Evolutionary conservation across 1,284 basidiomycete genomes (phyloP).

Genomic region (Moesziomyces sp.): DNA sequence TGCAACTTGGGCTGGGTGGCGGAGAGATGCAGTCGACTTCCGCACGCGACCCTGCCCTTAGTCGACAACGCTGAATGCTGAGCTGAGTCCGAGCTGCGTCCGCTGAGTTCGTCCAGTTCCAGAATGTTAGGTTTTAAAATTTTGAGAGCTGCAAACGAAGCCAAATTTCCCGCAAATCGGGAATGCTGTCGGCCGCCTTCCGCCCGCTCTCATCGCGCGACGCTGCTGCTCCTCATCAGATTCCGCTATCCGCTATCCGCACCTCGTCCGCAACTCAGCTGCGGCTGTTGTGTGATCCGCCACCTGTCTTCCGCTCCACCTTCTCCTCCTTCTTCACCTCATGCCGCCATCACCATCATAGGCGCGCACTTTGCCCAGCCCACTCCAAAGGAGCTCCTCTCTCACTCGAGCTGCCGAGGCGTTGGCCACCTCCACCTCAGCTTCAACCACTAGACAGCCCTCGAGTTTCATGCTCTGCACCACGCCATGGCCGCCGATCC

Average conservation of each 20-base stretch:
- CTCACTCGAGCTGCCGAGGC: conserved; percentile 2
- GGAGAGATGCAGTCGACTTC: background rate
- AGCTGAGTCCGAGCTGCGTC: background rate
- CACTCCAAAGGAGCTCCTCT: conserved; percentile 2
- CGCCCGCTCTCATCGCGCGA: conserved; percentile 7
- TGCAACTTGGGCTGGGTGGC: background rate
- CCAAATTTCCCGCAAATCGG: conserved; percentile 16
- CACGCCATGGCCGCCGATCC: conserved; percentile 31
- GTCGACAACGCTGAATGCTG: background rate
- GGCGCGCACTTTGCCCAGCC: conserved; percentile 1
- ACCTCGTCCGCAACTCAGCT: background rate
- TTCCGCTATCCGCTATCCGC: conserved; percentile 7
- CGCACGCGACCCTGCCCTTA: background rate
- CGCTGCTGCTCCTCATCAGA: background rate
- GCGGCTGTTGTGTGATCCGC: conserved; percentile 4
- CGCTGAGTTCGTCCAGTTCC: background rate
- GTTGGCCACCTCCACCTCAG: conserved; percentile 17
- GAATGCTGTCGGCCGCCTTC: conserved; percentile 3
- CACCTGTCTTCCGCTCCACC: conserved; percentile 3
- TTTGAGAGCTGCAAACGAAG: too few relatives aligned
- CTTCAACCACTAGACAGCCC: conserved; percentile 10
- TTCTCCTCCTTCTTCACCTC: background rate
- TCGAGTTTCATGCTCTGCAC: conserved; percentile 12
- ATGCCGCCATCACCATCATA: background rate
- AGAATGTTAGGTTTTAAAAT: background rate